Evolutionary conservation across 2,329 filamentous ascomycete genomes (phyloP), one percentile per base, ranked within the genome.

Genomic region (Achaetomium macrosporum): DNA sequence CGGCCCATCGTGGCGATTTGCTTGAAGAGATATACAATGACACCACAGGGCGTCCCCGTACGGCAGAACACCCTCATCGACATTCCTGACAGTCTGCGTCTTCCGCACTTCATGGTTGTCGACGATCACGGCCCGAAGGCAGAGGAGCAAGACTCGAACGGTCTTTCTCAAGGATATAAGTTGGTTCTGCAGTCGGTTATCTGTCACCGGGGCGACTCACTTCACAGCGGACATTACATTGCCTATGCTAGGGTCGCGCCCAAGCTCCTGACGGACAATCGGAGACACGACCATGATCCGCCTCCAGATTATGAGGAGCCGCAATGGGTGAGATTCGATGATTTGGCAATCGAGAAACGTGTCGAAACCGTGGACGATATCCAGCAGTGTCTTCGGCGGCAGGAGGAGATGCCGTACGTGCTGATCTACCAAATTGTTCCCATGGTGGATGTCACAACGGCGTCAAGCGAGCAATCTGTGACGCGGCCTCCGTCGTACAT

Each of bases 381-480:
- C 61, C 84, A 88, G 56, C 72, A 85, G 60, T 85, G 88, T 0
- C 72, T 97, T 46, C 85, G 82, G 4, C 46, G 51, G 4, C 49
- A 51, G 60, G 79, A 86, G n/a, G 91, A 96, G 67, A 95, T 90
- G 67, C 92, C 93, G 0, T 97, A 97, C 66, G 78, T 97, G 7
- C 75, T 99, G 0, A 97, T 97, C 69, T 99, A 96, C 65, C 92
- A 96, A 68, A 88, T 97, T 39, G 81, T 95, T 30, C 91, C 92
- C 0, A 90, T 95, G 63, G 82, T 89, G 30, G 87, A 91, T 51
- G 79, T 86, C 8, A 73, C 75, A 1, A 65, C 71, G 1, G 70
- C 73, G 12, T 76, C 77, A 5, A 72, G 73, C 0, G 74, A 76
- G 7, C 70, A 70, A 42, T 74, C 71, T 1, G 72, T 75, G 31